These are phyloP conservation scores for Vitrella brassicaformis DNA, from an alignment of 73 alveolate species.

Conservation along the genomic window DNA sequence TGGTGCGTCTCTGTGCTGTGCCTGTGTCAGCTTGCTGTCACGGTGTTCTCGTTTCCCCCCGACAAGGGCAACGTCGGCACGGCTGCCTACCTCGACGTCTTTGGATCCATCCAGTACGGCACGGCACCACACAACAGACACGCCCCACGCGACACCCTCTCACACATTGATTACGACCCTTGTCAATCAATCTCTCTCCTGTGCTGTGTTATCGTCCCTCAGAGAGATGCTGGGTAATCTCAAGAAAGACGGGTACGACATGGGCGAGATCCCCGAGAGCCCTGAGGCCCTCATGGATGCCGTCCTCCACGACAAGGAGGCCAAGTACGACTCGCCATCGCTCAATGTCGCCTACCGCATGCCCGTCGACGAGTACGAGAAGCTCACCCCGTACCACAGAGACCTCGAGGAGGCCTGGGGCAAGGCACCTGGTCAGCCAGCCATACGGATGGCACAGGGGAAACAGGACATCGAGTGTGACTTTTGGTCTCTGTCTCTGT, in stretches of 20 bases:
- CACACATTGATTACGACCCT: too few species aligned
- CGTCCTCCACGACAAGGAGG: conserved; percentile 11
- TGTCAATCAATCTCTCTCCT: not conserved
- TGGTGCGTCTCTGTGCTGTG: not conserved
- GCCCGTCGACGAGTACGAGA: conserved; percentile 33
- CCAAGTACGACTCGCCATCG: conserved; percentile 17
- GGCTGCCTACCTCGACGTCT: conserved; percentile 36
- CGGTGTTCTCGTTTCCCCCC: not conserved
- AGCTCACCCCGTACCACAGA: not conserved
- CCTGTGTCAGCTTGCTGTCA: not conserved
- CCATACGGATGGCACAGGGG: too few species aligned
- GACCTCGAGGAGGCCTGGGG: not conserved
- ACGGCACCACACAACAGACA: too few species aligned
- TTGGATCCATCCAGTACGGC: conserved; percentile 22
- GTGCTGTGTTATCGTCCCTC: not conserved
- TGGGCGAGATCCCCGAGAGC: not conserved
- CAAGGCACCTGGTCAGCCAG: too few species aligned
- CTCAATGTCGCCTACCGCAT: conserved; percentile 32
- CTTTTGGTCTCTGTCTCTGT: too few species aligned
- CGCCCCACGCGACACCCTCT: too few species aligned
- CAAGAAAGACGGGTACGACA: not conserved
- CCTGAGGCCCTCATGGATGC: not conserved
- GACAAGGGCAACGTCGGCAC: conserved; percentile 39
- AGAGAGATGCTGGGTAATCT: not conserved
- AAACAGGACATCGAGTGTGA: too few species aligned